Evolutionary conservation across 202 grass and related monocot species (phyloP).

Genomic region (Tripidium arundinaceum): DNA sequence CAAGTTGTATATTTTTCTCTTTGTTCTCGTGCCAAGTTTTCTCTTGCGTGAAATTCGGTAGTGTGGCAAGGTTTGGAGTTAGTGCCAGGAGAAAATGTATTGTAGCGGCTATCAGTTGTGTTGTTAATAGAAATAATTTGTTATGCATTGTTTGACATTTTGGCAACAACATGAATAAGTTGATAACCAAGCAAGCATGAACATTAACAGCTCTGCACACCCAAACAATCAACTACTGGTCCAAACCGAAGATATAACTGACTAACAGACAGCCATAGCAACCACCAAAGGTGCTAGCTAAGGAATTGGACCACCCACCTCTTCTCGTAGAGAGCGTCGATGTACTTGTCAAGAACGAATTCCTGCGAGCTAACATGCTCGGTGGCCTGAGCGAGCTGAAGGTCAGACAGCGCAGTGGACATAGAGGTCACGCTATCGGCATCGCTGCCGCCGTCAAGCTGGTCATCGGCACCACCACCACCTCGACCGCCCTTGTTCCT

Average conservation of each 20-base stretch:
- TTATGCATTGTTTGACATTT: neutral
- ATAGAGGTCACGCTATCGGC: conserved; percentile 56
- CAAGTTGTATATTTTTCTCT: neutral
- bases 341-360: conserved; percentile 51
- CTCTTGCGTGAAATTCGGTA: neutral
- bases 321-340: conserved; percentile 68
- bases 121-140: neutral
- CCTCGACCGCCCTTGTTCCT: conserved; percentile 12
- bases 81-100: neutral
- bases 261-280: neutral
- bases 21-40: neutral
- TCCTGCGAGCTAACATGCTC: conserved; percentile 49
- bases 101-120: neutral
- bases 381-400: conserved; percentile 29
- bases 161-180: neutral
- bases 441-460: conserved; percentile 49
- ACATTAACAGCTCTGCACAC: neutral
- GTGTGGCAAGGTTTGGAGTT: neutral
- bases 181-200: neutral
- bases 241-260: neutral
- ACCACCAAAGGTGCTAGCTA: neutral
- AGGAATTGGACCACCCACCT: conserved; percentile 18
- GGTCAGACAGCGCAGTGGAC: conserved; percentile 47
- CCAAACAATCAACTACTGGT: neutral
- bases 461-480: conserved; percentile 38